These are phyloP conservation scores for Suillus luteus DNA, from an alignment of 768 basidiomycete genomes.

Conservation along the genomic window DNA sequence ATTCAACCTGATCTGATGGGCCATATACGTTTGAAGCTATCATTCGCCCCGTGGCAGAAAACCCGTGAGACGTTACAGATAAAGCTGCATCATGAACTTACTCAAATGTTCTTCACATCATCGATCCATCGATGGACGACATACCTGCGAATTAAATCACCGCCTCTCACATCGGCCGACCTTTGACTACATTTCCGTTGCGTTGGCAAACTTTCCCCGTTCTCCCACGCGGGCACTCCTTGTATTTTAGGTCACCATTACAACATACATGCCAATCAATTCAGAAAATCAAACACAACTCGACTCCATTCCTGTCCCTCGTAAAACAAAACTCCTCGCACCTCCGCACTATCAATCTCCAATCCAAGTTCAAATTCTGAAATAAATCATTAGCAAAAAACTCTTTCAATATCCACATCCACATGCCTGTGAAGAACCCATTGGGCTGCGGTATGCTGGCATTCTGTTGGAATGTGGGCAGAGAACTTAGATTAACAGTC, in stretches of 20 bases:
- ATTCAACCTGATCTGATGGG: slow-evolving; percentile 13
- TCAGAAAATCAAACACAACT: slow-evolving; percentile 59
- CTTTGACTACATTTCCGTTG: slow-evolving; percentile 12
- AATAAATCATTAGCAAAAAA: neutral
- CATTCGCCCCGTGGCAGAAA: slow-evolving; percentile 9
- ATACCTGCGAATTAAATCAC: slow-evolving; percentile 14
- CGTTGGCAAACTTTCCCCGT: slow-evolving; percentile 8
- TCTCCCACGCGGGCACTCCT: slow-evolving; percentile 15
- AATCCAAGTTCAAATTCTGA: slow-evolving; percentile 83
- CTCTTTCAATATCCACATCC: slow-evolving; percentile 10
- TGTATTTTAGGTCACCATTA: slow-evolving; percentile 7
- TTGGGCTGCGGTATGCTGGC: slow-evolving; percentile 53
- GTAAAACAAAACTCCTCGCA: slow-evolving; percentile 76
- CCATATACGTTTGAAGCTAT: slow-evolving; percentile 9
- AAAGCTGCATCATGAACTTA: slow-evolving; percentile 13
- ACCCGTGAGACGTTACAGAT: slow-evolving; percentile 12
- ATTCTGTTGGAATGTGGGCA: slow-evolving; percentile 79
- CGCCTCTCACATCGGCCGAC: slow-evolving; percentile 4
- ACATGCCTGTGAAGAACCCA: slow-evolving; percentile 80
- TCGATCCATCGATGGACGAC: slow-evolving; percentile 5
- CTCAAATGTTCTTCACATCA: slow-evolving; percentile 11
- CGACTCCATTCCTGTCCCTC: slow-evolving; percentile 82
- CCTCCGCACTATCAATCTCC: slow-evolving; percentile 85
- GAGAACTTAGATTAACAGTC: slow-evolving; percentile 79
- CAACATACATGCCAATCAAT: slow-evolving; percentile 22